Evolutionary conservation across 2,329 filamentous ascomycete species (phyloP).

Genomic region (Chrysoporthe puriensis): DNA sequence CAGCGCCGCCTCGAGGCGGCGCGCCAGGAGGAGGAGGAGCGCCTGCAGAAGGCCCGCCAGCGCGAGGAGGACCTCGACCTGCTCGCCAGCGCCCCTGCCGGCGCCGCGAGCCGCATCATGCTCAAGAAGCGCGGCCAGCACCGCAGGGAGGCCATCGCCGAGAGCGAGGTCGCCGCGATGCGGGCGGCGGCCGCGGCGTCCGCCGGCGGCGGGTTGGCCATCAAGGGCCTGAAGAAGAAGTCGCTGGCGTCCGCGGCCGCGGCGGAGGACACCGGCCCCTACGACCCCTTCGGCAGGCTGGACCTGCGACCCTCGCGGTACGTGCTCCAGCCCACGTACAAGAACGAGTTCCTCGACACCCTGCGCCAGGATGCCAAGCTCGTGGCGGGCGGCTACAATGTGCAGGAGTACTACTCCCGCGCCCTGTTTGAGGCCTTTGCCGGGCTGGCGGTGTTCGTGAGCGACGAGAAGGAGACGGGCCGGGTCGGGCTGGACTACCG

Average conservation of each 20-base stretch:
- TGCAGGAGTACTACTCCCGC: constrained; percentile 79
- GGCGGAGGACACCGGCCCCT: constrained; percentile 71
- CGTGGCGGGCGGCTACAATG: constrained; percentile 79
- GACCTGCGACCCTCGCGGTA: constrained; percentile 72
- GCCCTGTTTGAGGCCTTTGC: constrained; percentile 88
- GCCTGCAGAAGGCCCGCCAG: constrained; percentile 63
- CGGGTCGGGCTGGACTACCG: constrained; percentile 39
- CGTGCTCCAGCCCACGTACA: constrained; percentile 69
- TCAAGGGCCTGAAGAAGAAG: constrained; percentile 75
- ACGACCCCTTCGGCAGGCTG: constrained; percentile 86
- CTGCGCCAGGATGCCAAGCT: constrained; percentile 68
- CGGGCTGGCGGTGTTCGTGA: constrained; percentile 84
- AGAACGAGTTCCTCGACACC: constrained; percentile 72
- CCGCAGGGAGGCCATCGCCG: constrained; percentile 37
- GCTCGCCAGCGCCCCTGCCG: constrained; percentile 65
- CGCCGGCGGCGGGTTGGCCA: constrained; percentile 53
- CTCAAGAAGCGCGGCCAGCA: constrained; percentile 73
- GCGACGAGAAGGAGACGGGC: constrained; percentile 67
- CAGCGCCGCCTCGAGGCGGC: constrained; percentile 65
- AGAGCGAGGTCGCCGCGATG: constrained; percentile 44
- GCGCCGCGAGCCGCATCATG: constrained; percentile 60
- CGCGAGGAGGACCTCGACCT: constrained; percentile 72
- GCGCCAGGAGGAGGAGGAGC: constrained; percentile 73
- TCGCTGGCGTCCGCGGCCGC: constrained; percentile 49
- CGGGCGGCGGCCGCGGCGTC: constrained; percentile 31